Evolutionary conservation across 139 green algal genomes (phyloP).

Genomic region (Astrephomene gubernaculifera): DNA sequence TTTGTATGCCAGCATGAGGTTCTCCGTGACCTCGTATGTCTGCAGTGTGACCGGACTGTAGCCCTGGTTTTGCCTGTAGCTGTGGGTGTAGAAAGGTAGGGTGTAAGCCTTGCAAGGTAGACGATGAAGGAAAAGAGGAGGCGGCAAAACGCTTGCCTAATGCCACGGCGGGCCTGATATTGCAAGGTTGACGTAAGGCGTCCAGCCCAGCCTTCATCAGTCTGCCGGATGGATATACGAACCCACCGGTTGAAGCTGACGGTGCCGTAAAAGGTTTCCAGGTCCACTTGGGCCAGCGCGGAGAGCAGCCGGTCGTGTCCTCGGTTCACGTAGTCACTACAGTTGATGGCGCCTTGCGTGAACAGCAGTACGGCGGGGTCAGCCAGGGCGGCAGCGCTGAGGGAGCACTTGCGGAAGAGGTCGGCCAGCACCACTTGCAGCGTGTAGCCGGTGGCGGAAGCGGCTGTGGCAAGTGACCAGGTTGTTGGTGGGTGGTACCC

Average conservation of each 20-base stretch:
- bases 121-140: too few species aligned
- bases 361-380: slow-evolving; percentile 35
- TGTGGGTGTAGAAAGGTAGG: neutral
- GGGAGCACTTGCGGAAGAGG: slow-evolving; percentile 1
- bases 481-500: too few species aligned
- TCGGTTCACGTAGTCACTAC: slow-evolving; percentile 48
- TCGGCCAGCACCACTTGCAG: neutral
- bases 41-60: slow-evolving; percentile 16
- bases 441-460: slow-evolving; percentile 22
- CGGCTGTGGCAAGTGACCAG: slow-evolving; percentile 3
- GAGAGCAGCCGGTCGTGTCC: slow-evolving; percentile 35
- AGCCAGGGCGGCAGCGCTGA: slow-evolving; percentile 1
- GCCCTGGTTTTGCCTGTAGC: slow-evolving; percentile 19
- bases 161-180: too few species aligned
- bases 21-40: slow-evolving; percentile 25
- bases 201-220: too few species aligned
- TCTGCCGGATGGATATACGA: too few species aligned
- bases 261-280: slow-evolving; percentile 44
- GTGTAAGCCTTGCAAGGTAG: too few species aligned
- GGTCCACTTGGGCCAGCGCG: neutral
- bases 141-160: too few species aligned
- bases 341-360: neutral
- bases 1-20: slow-evolving; percentile 9
- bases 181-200: too few species aligned
- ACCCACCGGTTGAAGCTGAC: slow-evolving; percentile 44